These are phyloP conservation scores for Pestalotiopsis sp. DNA, from an alignment of 2,329 filamentous ascomycete species.

Conservation along the genomic window DNA sequence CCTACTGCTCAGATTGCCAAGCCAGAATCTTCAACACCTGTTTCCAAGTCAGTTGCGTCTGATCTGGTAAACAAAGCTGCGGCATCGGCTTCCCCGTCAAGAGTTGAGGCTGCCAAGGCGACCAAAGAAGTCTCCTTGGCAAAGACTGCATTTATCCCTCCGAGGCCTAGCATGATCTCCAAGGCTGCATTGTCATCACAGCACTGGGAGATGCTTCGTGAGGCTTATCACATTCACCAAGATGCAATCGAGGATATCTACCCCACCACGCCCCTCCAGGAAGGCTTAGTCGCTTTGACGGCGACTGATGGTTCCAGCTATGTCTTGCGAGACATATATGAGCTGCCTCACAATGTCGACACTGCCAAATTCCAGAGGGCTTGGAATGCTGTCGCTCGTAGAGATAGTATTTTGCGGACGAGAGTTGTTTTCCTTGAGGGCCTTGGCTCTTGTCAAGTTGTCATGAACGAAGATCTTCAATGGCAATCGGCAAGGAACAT, in stretches of 20 bases:
- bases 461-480: conserved; percentile 3
- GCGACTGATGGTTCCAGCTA: conserved; percentile 1
- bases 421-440: conserved; percentile 1
- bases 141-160: background rate
- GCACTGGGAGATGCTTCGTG: background rate
- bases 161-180: background rate
- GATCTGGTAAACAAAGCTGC: background rate
- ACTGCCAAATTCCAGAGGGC: background rate
- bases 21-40: background rate
- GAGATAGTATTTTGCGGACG: conserved; percentile 6
- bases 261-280: conserved; percentile 9
- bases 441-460: conserved; percentile 1
- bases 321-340: background rate
- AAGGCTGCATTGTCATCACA: background rate
- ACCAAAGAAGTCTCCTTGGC: background rate
- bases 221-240: background rate
- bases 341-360: background rate
- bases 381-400: conserved; percentile 6
- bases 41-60: background rate
- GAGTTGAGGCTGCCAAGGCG: background rate
- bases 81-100: background rate
- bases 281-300: conserved; percentile 6
- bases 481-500: conserved; percentile 1
- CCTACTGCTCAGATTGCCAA: background rate
- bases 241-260: conserved; percentile 11